These are phyloP conservation scores for Botrytis hyacinthi DNA, from an alignment of 2,329 filamentous ascomycete species.

Conservation along the genomic window DNA sequence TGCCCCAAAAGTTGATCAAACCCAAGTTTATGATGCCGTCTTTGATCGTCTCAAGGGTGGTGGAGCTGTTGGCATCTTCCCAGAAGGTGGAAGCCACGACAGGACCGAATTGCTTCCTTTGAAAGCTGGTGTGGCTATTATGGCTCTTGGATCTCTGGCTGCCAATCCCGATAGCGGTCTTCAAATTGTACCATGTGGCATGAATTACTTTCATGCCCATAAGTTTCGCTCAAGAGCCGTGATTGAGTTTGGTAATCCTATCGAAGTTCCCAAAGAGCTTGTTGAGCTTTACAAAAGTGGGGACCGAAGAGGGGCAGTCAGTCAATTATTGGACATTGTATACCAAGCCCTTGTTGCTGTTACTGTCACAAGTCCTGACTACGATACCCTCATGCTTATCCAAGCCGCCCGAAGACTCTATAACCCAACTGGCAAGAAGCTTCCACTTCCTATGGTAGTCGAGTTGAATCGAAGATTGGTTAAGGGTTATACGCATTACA, in stretches of 20 bases:
- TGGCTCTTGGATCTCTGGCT: constrained; percentile 88
- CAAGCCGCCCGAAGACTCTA: constrained; percentile 92
- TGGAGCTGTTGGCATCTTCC: constrained; percentile 93
- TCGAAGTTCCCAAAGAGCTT: constrained; percentile 78
- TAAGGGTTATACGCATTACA: constrained; percentile 66
- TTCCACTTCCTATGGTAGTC: constrained; percentile 27
- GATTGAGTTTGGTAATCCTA: constrained; percentile 87
- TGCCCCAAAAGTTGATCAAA: constrained; percentile 91
- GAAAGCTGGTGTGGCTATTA: constrained; percentile 93
- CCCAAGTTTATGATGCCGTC: constrained; percentile 87
- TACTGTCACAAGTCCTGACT: constrained; percentile 90
- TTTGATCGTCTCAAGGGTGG: constrained; percentile 77
- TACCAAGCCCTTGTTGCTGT: constrained; percentile 70
- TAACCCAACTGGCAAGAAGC: constrained; percentile 63
- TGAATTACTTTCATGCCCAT: constrained; percentile 99
- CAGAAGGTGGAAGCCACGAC: constrained; percentile 94
- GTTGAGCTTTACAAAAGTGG: constrained; percentile 83
- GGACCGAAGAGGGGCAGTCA: constrained; percentile 82
- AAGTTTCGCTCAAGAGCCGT: constrained; percentile 97
- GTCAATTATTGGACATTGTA: constrained; percentile 69
- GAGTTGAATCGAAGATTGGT: constrained; percentile 90
- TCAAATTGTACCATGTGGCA: constrained; percentile 93
- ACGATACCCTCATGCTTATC: constrained; percentile 85
- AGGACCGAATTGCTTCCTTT: constrained; percentile 86
- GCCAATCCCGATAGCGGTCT: constrained; percentile 75